Base-by-base conservation (phyloP, 2,329 filamentous ascomycete genomes). In the Bisporella sp. region DNA sequence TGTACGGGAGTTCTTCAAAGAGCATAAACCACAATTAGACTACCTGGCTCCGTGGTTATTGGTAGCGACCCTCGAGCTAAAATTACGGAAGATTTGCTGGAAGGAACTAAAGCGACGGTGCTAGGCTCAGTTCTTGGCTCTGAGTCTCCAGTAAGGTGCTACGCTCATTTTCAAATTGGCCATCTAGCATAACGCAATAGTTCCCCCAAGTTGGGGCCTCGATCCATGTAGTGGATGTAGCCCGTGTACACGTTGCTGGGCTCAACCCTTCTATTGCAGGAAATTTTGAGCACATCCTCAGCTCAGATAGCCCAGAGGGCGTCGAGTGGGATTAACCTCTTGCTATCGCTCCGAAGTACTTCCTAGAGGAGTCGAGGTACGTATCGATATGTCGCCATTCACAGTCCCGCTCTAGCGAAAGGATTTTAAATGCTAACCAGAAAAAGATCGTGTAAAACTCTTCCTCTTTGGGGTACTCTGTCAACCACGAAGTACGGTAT, bases 1-100 rank as follows among this genome's bases (percentile, higher is more conserved):
- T 5, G 59, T 57, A 32, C 50, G 51, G 11, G 37, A 55, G 35
- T 63, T 65, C 56, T 45, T 57, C 40, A 48, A 50, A n/a, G 29
- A 56, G 21, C 21, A 3, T 21, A 21, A 21, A 21, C 21, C 21
- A 21, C 21, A 21, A 3, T 21, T 21, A 2, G 47, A 54, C 32
- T 39, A 56, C 35, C 50, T 56, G 5, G 51, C 57, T 41, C 48
- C 31, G 28, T 56, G 7, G 54, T 57, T 28, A 33, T 54, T 48
- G 55, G 57, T 6, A 46, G 45, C 30, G 47, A 58, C 39, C 54
- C 52, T 39, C 46, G 54, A 28, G 54, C 49, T 50, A 52, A 43
- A 5, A 49, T 51, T 50, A 31, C 37, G 12, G 13, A 31, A 1
- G 53, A 54, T 31, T 44, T 58, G 30, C 31, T 51, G 28, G 49